Percentiles rank a stretch among this genome's conserved stretches.
Conservation (phyloP, 129 eudicot genomes). For the Centrapalus pauciflorus region DNA sequence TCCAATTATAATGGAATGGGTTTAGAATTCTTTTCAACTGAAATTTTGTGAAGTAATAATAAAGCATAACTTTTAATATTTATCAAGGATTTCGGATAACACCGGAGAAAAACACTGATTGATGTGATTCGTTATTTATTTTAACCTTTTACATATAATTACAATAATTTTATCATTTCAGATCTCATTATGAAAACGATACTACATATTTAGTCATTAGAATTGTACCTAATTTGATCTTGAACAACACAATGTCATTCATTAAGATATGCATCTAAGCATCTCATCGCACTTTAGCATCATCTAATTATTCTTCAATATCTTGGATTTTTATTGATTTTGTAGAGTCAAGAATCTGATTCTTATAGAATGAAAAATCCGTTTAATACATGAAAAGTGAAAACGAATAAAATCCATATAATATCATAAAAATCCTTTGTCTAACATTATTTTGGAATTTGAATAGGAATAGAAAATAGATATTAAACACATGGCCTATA, state of each 20-base stretch:
- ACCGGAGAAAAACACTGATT: too few relatives aligned
- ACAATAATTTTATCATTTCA: too few relatives aligned
- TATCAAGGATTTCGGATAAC: too few relatives aligned
- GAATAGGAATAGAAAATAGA: background rate
- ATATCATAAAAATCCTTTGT: conserved; percentile 2
- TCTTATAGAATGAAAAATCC: background rate
- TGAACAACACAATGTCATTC: background rate
- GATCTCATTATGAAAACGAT: too few relatives aligned
- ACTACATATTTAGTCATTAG: too few relatives aligned
- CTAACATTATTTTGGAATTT: background rate
- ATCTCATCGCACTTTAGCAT: background rate
- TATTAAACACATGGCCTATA: background rate
- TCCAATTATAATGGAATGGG: too few relatives aligned
- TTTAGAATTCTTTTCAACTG: too few relatives aligned
- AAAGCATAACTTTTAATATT: too few relatives aligned
- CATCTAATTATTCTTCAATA: background rate
- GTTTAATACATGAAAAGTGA: background rate
- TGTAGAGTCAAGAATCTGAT: conserved; percentile 26
- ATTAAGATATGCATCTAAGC: background rate
- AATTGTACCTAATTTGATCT: background rate
- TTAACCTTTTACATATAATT: too few relatives aligned
- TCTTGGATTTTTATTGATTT: background rate
- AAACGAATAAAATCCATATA: conserved; percentile 1
- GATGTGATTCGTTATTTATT: too few relatives aligned
- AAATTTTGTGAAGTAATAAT: too few relatives aligned